Evolutionary conservation across 208 protist species (phyloP), one percentile per base, ranked within the genome.

Genomic region (Leishmania martiniquensis): DNA sequence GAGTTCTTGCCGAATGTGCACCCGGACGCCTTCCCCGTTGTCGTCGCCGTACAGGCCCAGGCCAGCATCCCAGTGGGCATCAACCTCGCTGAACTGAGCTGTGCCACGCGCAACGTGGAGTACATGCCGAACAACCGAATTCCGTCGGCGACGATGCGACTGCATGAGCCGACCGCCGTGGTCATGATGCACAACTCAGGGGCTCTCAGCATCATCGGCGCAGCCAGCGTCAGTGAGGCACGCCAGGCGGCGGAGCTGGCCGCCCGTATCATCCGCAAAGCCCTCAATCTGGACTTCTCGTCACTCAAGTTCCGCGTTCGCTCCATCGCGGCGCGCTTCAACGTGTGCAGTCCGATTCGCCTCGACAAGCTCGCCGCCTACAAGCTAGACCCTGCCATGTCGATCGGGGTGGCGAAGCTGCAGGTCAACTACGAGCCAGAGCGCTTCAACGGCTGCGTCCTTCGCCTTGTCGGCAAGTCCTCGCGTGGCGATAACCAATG

Each of bases 401-500:
- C 72, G 60, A 60, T 78, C 62, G 90, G 90, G 32, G 76, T 94
- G 39, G 80, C 82, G 32, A 70, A 65, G 47, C 80, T 95, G 34
- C 87, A 88, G 54, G 87, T 87, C 71, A 94, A 86, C 82, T 97
- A 94, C 78, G 94, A 97, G 73, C 94, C 94, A 17, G 92, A 97
- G 83, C 87, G 92, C 29, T 95, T 95, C 72, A 91, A 86, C 80
- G 94, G 88, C n/a, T 96, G 92, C 62, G 81, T 92, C 12, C 67
- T 97, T 25, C 87, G 89, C 32, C 84, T 97, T 2, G 45, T 85
- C 3, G 92, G 94, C 22, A 90, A 83, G 66, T 90, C 89, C 5
- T 37, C 57, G 20, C 69, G 76, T 9, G 68, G 68, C 0, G 74
- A 85, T 37, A 97, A 97, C 62, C 65, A 78, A 51, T 97, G 94